Percentiles rank a stretch among this genome's conserved stretches.
These are phyloP conservation scores for Geranium incanum DNA, from an alignment of 441 rosid genomes.

Conservation along the genomic window DNA sequence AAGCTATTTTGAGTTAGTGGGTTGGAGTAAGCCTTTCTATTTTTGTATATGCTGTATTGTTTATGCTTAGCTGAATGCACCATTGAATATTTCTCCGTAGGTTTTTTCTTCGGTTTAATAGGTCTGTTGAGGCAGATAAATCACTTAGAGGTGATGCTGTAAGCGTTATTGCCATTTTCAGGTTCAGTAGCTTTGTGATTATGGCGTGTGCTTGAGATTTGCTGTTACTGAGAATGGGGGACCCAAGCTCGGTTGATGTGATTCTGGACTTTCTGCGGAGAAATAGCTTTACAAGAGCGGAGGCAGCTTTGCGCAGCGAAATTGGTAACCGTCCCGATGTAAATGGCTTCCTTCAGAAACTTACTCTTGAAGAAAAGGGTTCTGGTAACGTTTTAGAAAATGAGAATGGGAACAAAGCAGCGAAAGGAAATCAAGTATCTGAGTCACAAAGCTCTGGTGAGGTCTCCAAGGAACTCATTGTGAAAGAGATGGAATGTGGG, in stretches of 20 bases:
- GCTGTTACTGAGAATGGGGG: slow-evolving; percentile 42
- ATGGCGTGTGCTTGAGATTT: neutral
- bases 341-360: slow-evolving; percentile 62
- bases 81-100: no score
- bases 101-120: neutral
- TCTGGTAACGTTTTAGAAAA: slow-evolving; percentile 33
- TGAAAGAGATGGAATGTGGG: slow-evolving; percentile 78
- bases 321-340: slow-evolving; percentile 56
- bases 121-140: neutral
- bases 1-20: neutral
- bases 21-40: neutral
- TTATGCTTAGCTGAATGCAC: neutral
- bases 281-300: slow-evolving; percentile 74
- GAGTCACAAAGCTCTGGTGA: slow-evolving; percentile 38
- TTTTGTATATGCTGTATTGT: neutral
- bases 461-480: slow-evolving; percentile 67
- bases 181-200: neutral
- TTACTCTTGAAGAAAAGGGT: slow-evolving; percentile 46
- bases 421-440: slow-evolving; percentile 24
- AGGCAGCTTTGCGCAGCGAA: slow-evolving; percentile 85
- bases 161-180: neutral
- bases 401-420: slow-evolving; percentile 31
- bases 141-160: neutral
- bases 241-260: slow-evolving; percentile 51
- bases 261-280: slow-evolving; percentile 66